Percentiles rank a stretch among this genome's conserved stretches.
These are phyloP conservation scores for Pseudodiploospora longispora DNA, from an alignment of 2,329 filamentous ascomycete species.

Conservation along the genomic window DNA sequence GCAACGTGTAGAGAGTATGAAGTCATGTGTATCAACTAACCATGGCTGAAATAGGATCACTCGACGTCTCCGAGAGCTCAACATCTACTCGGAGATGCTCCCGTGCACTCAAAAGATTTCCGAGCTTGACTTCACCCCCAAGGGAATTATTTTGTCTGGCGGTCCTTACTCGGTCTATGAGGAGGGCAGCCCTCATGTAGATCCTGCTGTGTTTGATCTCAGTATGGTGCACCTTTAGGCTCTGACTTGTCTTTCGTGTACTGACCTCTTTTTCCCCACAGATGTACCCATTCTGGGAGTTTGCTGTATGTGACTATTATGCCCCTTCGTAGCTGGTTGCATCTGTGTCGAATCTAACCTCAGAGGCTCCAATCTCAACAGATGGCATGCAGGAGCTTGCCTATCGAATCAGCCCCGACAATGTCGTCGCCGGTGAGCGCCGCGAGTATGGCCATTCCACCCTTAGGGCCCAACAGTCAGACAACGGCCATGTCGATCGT, in stretches of 20 bases:
- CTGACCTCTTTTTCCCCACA: conserved; percentile 37
- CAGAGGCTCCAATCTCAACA: conserved; percentile 6
- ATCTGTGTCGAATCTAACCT: conserved; percentile 36
- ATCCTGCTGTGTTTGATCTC: conserved; percentile 64
- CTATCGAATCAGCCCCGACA: conserved; percentile 53
- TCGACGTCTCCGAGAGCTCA: conserved; percentile 64
- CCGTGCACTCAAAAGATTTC: conserved; percentile 75
- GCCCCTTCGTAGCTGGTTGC: conserved; percentile 5
- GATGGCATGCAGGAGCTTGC: conserved; percentile 57
- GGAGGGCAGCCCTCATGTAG: conserved; percentile 56
- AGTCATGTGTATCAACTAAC: too few relatives aligned
- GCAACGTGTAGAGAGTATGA: too few relatives aligned
- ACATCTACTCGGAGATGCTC: conserved; percentile 72
- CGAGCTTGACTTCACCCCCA: conserved; percentile 70
- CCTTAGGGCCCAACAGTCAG: conserved; percentile 45
- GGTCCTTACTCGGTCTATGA: conserved; percentile 72
- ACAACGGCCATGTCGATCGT: conserved; percentile 56
- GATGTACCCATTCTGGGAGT: conserved; percentile 46
- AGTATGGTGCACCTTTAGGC: neutral
- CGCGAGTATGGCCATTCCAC: conserved; percentile 9
- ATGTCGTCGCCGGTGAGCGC: conserved; percentile 36
- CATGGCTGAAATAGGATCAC: conserved; percentile 32
- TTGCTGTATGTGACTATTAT: conserved; percentile 12
- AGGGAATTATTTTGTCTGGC: conserved; percentile 61
- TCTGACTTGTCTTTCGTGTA: too few relatives aligned